These are phyloP conservation scores for Tolypocladium inflatum DNA, from an alignment of 2,329 filamentous ascomycete genomes.

Conservation along the genomic window DNA sequence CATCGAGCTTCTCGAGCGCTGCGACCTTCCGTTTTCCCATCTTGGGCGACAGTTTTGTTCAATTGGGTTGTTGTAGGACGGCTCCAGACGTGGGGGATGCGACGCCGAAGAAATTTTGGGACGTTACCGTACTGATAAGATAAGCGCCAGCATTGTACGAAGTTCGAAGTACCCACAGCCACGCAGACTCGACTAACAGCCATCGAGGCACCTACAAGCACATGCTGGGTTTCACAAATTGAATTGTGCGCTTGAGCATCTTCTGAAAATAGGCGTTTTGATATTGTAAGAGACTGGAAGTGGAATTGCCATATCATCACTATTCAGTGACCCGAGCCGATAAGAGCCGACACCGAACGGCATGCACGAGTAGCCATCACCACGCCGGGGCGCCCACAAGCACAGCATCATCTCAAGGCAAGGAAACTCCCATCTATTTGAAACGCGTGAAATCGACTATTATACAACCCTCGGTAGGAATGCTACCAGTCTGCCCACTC, in stretches of 20 bases:
- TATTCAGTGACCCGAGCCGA: too few species aligned
- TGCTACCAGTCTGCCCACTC: conserved; percentile 10
- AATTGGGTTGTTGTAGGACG: not conserved
- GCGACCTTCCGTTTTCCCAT: conserved; percentile 87
- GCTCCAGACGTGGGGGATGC: not conserved
- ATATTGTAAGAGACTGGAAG: too few species aligned
- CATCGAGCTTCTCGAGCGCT: conserved; percentile 91
- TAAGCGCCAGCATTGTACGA: not conserved
- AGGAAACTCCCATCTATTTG: conserved; percentile 4
- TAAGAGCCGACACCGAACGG: too few species aligned
- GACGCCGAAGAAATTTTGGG: not conserved
- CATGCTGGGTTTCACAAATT: too few species aligned
- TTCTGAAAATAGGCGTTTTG: too few species aligned
- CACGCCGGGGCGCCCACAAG: too few species aligned
- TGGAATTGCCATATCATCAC: too few species aligned
- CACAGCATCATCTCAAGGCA: not conserved
- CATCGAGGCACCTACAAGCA: not conserved
- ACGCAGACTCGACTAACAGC: too few species aligned
- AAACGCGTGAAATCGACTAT: conserved; percentile 15
- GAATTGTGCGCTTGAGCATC: too few species aligned
- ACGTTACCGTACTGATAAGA: not conserved
- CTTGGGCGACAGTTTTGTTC: conserved; percentile 6
- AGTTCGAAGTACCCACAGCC: too few species aligned
- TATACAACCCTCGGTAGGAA: conserved; percentile 17
- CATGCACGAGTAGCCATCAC: not conserved